Evolutionary conservation across 2,329 filamentous ascomycete genomes (phyloP).

Genomic region (Ophiocordyceps australis): DNA sequence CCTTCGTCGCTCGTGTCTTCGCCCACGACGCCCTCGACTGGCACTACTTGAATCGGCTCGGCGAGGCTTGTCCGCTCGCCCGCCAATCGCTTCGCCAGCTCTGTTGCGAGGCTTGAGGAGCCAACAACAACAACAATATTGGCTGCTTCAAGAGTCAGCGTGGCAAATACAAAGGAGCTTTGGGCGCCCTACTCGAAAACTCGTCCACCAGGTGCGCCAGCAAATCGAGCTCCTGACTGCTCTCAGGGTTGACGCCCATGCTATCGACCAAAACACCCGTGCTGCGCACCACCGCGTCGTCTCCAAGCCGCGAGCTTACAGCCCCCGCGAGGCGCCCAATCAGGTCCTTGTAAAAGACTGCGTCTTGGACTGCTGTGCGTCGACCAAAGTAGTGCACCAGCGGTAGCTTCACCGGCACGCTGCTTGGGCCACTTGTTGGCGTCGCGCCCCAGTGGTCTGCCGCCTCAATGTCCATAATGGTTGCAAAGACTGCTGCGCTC

Average conservation of each 20-base stretch:
- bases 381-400: constrained; percentile 80
- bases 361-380: constrained; percentile 53
- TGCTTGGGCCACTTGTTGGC: constrained; percentile 77
- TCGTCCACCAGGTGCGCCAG: constrained; percentile 57
- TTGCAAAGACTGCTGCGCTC: constrained; percentile 72
- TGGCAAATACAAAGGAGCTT: no score
- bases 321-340: constrained; percentile 62
- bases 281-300: constrained; percentile 51
- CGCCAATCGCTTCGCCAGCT: constrained; percentile 53
- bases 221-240: constrained; percentile 52
- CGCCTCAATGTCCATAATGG: constrained; percentile 61
- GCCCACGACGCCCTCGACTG: constrained; percentile 71
- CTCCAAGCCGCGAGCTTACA: constrained; percentile 57
- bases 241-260: constrained; percentile 48
- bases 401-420: constrained; percentile 79
- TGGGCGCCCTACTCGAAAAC: constrained; percentile 28
- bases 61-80: constrained; percentile 34
- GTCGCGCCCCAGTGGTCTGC: constrained; percentile 81
- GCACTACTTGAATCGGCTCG: constrained; percentile 57
- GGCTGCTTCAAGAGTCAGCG: constrained; percentile 35
- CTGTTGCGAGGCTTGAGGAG: constrained; percentile 55
- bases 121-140: constrained; percentile 72
- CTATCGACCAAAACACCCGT: constrained; percentile 79
- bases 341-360: constrained; percentile 53
- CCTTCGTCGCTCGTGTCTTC: constrained; percentile 57